Conservation (phyloP, 176 grass and related monocot species). For the Chloris gayana region DNA sequence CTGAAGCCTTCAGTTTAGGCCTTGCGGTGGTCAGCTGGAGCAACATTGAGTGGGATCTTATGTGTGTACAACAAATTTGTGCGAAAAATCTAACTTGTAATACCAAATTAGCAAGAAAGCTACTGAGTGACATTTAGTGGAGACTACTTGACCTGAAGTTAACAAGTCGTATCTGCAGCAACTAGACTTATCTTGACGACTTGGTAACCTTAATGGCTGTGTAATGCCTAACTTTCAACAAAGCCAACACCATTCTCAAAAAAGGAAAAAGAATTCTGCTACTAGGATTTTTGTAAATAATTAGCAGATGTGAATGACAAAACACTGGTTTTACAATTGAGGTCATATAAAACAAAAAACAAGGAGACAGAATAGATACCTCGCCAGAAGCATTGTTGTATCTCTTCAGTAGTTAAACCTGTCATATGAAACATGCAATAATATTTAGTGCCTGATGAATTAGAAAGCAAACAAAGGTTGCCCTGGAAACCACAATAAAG, state of each 20-base stretch:
- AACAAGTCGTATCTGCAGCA: neutral
- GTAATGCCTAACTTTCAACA: slow-evolving; percentile 17
- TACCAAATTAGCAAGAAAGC: neutral
- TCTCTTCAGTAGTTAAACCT: slow-evolving; percentile 68
- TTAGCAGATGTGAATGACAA: neutral
- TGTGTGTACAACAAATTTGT: neutral
- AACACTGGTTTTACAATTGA: slow-evolving; percentile 25
- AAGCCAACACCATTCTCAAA: neutral
- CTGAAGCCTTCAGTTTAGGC: neutral
- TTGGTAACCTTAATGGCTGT: neutral
- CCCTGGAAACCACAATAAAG: neutral
- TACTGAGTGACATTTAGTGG: neutral
- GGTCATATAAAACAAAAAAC: slow-evolving; percentile 18
- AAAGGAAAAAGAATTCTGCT: neutral
- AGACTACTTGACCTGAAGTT: neutral
- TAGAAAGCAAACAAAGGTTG: neutral
- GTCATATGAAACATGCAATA: neutral
- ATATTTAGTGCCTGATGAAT: slow-evolving; percentile 27
- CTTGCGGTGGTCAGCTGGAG: neutral
- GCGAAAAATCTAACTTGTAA: neutral
- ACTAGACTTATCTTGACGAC: neutral
- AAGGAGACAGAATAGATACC: slow-evolving; percentile 44
- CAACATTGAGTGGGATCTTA: slow-evolving; percentile 2
- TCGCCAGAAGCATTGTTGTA: slow-evolving; percentile 81
- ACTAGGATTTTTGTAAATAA: slow-evolving; percentile 27